Base-by-base conservation (phyloP, 2,329 filamentous ascomycete genomes). In the Berkeleyomyces basicola region DNA sequence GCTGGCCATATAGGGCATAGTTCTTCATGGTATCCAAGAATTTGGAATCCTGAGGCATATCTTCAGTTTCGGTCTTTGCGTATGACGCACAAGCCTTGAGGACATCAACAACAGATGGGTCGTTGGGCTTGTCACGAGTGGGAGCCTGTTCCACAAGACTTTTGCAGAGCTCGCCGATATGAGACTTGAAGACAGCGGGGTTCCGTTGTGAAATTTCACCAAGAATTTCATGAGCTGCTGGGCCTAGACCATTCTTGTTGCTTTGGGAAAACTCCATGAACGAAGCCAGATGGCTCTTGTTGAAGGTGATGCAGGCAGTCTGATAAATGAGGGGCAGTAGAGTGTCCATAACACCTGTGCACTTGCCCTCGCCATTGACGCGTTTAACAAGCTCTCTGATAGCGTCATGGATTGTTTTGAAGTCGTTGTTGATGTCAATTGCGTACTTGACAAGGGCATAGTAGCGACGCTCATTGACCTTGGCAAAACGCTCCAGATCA, bases 21-120 rank as follows among this genome's bases (percentile, higher is more conserved):
- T 82, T 86, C 65, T 86, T 83, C 71, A 99, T 80, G 0, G 90
- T 86, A 69, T 93, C 84, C 40, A 84, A 78, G 68, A 97, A 92
- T 67, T 87, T 88, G 63, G 86, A 83, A 66, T 95, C 88, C 64
- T 83, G 82, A 0, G 88, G 88, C 61, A 99, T 82, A 65, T 97
- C 91, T 9, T 84, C 79, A 0, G 92, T 85, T 67, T 95, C 92
- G 68, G 86, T 90, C 69, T 86, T 86, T 1, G 91, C 88, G 71
- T 96, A 99, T 1, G 88, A 90, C 7, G 92, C 88, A 71, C 93
- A 96, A 2, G 95, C 92, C 71, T 95, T 96, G 64, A 99, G 78
- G 1, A 92, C 92, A 69, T 96, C 89, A 10, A 93, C 88, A n/a
- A 88, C 85, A 2, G 82, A 79, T 0, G 82, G 73, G 61, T 92